Evolutionary conservation across 331 rosid species (phyloP).

Genomic region (Pyracantha coccinea): DNA sequence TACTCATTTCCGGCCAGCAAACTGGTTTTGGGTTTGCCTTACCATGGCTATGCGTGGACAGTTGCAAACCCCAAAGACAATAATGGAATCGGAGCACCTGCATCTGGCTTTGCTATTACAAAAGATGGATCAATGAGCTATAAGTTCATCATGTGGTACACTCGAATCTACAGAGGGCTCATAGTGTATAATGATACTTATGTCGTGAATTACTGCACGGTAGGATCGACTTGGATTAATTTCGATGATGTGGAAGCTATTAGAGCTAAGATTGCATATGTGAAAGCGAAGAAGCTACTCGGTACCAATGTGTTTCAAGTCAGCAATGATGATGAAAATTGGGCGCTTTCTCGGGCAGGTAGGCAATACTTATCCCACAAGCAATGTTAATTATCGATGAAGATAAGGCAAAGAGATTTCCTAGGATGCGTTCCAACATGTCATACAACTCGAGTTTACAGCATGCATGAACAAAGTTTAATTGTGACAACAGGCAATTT

Average conservation of each 20-base stretch:
- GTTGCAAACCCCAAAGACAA: constrained; percentile 16
- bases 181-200: constrained; percentile 23
- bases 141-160: constrained; percentile 10
- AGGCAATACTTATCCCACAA: not conserved
- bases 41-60: constrained; percentile 54
- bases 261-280: constrained; percentile 46
- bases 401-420: too few relatives aligned
- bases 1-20: constrained; percentile 36
- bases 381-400: too few relatives aligned
- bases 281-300: constrained; percentile 38
- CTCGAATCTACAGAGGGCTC: constrained; percentile 11
- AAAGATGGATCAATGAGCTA: constrained; percentile 26
- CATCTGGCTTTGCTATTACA: constrained; percentile 21
- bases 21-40: constrained; percentile 49
- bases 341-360: constrained; percentile 36
- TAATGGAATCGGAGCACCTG: constrained; percentile 16
- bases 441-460: too few relatives aligned
- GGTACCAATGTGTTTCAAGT: constrained; percentile 45
- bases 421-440: too few relatives aligned
- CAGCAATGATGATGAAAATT: constrained; percentile 31
- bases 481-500: not conserved
- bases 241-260: constrained; percentile 51
- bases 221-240: constrained; percentile 34
- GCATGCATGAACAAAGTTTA: not conserved
- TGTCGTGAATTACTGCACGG: constrained; percentile 26